Evolutionary conservation across 1,139 yeast species (phyloP).

Genomic region (Blastobotrys arbuscula): DNA sequence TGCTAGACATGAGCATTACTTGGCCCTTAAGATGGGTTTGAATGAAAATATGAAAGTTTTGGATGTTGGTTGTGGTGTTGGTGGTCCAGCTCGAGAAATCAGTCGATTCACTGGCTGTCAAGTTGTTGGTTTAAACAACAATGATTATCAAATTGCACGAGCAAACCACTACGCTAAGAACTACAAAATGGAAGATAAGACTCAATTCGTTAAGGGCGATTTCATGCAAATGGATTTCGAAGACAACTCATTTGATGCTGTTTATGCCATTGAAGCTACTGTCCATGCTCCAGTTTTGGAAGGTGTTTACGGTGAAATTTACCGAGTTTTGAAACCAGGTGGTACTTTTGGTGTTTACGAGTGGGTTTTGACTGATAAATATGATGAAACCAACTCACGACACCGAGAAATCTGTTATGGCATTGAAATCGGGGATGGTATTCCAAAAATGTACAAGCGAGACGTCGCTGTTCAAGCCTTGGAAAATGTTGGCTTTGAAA

Average conservation of each 20-base stretch:
- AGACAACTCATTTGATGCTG: slow-evolving; percentile 87
- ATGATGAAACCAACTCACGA: slow-evolving; percentile 79
- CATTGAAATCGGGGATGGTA: slow-evolving; percentile 97
- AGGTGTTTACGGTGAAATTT: slow-evolving; percentile 94
- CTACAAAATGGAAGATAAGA: slow-evolving; percentile 61
- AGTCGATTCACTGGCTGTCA: slow-evolving; percentile 83
- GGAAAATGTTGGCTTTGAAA: slow-evolving; percentile 79
- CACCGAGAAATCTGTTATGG: slow-evolving; percentile 96
- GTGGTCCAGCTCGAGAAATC: slow-evolving; percentile 98
- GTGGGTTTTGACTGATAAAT: slow-evolving; percentile 97
- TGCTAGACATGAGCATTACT: slow-evolving; percentile 94
- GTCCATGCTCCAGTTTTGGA: slow-evolving; percentile 96
- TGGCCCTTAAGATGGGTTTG: slow-evolving; percentile 82
- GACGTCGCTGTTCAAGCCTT: slow-evolving; percentile 87
- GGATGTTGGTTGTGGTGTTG: slow-evolving; percentile 99
- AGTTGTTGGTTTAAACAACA: slow-evolving; percentile 89
- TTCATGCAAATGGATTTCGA: slow-evolving; percentile 99
- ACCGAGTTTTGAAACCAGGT: slow-evolving; percentile 94
- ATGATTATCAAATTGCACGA: slow-evolving; percentile 90
- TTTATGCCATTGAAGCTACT: slow-evolving; percentile 97
- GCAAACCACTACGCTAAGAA: slow-evolving; percentile 76
- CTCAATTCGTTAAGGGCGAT: slow-evolving; percentile 91
- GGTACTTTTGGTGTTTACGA: slow-evolving; percentile 97
- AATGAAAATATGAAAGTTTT: slow-evolving; percentile 77
- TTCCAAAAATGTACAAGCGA: slow-evolving; percentile 89